Evolutionary conservation across 2,329 filamentous ascomycete genomes (phyloP).

Genomic region (Parasarocladium wereldwijsianum): DNA sequence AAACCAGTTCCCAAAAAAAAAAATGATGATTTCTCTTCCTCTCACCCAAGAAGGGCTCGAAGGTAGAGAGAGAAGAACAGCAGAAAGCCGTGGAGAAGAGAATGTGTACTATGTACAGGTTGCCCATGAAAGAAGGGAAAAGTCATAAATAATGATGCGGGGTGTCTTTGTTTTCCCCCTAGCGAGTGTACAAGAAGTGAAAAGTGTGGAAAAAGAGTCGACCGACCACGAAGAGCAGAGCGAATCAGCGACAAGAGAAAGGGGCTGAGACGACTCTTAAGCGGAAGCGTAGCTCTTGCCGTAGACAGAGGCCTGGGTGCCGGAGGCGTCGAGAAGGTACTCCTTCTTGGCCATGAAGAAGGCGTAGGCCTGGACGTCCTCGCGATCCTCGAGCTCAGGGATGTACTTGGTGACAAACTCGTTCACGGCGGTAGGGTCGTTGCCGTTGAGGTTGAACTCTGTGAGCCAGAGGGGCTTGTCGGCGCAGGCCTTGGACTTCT

Average conservation of each 20-base stretch:
- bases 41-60: conserved; percentile 6
- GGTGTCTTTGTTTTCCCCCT: conserved; percentile 18
- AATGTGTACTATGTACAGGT: too few species aligned
- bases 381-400: conserved; percentile 30
- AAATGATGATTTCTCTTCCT: conserved; percentile 1
- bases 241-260: conserved; percentile 1
- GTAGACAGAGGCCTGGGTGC: conserved; percentile 25
- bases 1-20: conserved; percentile 2
- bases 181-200: conserved; percentile 23
- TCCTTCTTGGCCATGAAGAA: conserved; percentile 38
- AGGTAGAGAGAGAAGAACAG: too few species aligned
- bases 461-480: conserved; percentile 45
- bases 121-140: too few species aligned
- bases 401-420: conserved; percentile 35
- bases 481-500: conserved; percentile 25
- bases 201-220: conserved; percentile 6
- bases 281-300: conserved; percentile 34
- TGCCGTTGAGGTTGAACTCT: conserved; percentile 43
- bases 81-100: conserved; percentile 10
- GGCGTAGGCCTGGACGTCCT: conserved; percentile 39
- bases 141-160: conserved; percentile 12
- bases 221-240: background rate
- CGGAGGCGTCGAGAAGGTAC: conserved; percentile 25
- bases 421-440: conserved; percentile 22
- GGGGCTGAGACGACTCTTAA: conserved; percentile 8